Conservation (phyloP, 2,329 filamentous ascomycete genomes). For the Fusarium tjaetaba region DNA sequence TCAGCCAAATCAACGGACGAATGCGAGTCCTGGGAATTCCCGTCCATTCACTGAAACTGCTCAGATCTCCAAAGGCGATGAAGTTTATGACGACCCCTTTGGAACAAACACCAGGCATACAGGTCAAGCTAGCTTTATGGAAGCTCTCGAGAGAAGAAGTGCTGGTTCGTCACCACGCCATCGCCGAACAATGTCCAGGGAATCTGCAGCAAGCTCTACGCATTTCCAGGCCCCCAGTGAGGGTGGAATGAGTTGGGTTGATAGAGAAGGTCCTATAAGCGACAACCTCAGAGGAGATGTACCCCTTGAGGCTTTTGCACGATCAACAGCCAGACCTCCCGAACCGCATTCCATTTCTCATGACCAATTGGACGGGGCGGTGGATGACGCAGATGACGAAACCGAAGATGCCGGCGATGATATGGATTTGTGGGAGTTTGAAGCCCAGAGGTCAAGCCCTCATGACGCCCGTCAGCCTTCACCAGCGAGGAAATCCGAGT, state of each 20-base stretch:
- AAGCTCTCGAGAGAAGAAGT: slow-evolving; percentile 45
- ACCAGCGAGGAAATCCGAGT: slow-evolving; percentile 39
- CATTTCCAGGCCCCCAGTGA: slow-evolving; percentile 47
- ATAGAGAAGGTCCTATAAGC: slow-evolving; percentile 51
- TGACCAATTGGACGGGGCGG: slow-evolving; percentile 24
- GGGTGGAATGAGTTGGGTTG: slow-evolving; percentile 58
- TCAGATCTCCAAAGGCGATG: slow-evolving; percentile 21
- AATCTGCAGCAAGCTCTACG: slow-evolving; percentile 48
- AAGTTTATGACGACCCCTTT: slow-evolving; percentile 46
- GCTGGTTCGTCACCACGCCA: slow-evolving; percentile 22
- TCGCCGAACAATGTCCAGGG: slow-evolving; percentile 31
- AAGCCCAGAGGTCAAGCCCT: slow-evolving; percentile 61
- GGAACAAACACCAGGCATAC: slow-evolving; percentile 37
- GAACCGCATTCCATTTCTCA: neutral
- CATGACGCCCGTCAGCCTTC: slow-evolving; percentile 45
- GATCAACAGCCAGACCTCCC: neutral
- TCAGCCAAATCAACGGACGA: slow-evolving; percentile 39
- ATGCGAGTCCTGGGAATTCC: slow-evolving; percentile 46
- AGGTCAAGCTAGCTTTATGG: slow-evolving; percentile 48
- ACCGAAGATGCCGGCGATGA: slow-evolving; percentile 51
- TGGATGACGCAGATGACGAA: slow-evolving; percentile 30
- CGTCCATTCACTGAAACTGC: slow-evolving; percentile 18
- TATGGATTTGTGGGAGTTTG: slow-evolving; percentile 67
- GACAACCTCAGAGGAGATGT: slow-evolving; percentile 49
- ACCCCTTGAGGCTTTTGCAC: slow-evolving; percentile 45